These are phyloP conservation scores for Haplosporangium sp. DNA, from an alignment of 371 early-diverging fungal genomes.

Conservation along the genomic window DNA sequence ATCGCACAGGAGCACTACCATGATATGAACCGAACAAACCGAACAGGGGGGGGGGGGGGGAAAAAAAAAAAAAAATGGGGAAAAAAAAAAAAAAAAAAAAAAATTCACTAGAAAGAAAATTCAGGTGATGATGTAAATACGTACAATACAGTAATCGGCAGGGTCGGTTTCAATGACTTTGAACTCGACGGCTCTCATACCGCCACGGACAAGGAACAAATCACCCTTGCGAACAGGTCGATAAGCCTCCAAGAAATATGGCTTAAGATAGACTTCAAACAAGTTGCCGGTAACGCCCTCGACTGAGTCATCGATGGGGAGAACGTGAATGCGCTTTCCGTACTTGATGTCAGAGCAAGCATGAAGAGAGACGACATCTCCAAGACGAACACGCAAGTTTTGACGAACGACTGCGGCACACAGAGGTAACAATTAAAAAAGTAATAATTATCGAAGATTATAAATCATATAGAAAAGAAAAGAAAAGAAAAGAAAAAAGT, in stretches of 20 bases:
- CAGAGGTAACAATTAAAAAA: not conserved
- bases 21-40: too few relatives aligned
- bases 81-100: not conserved
- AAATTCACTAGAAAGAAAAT: too few relatives aligned
- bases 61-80: not conserved
- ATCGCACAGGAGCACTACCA: too few relatives aligned
- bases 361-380: conserved; percentile 98
- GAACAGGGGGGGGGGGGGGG: not conserved
- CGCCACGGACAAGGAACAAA: conserved; percentile 94
- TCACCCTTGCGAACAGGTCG: conserved; percentile 97
- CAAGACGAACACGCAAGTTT: conserved; percentile 97
- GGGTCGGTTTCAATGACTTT: conserved; percentile 99
- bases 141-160: conserved; percentile 95
- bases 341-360: conserved; percentile 96
- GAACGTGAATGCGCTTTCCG: conserved; percentile 95
- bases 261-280: conserved; percentile 97
- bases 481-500: too few relatives aligned
- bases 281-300: conserved; percentile 98
- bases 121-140: conserved; percentile 37
- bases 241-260: conserved; percentile 97
- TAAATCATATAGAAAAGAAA: too few relatives aligned
- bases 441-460: too few relatives aligned
- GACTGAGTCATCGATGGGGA: conserved; percentile 99
- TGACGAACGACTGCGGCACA: conserved; percentile 85
- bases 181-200: conserved; percentile 99